A percentile compares a stretch with the other conserved stretches of the same genome.
Conservation (phyloP, 2,329 filamentous ascomycete genomes). For the Botrytis squamosa region DNA sequence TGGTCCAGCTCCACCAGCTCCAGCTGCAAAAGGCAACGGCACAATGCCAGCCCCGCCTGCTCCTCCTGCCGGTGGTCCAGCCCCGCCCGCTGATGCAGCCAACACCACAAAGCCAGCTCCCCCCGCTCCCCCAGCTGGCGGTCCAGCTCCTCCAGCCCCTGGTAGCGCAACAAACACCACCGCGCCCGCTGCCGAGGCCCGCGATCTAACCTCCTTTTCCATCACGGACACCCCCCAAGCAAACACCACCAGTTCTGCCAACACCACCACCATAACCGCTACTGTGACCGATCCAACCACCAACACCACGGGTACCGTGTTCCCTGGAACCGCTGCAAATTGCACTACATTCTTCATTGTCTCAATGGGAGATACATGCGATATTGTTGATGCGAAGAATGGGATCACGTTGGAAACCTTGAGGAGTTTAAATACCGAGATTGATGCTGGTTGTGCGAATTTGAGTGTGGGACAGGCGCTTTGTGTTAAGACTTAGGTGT, state of each 20-base stretch:
- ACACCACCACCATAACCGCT: neutral
- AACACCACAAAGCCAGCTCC: too few relatives aligned
- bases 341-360: neutral
- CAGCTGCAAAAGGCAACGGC: neutral
- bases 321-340: neutral
- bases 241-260: neutral
- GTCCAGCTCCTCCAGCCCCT: neutral
- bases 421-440: neutral
- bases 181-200: neutral
- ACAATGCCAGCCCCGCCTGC: neutral
- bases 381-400: neutral
- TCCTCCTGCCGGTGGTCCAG: neutral
- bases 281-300: neutral
- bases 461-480: neutral
- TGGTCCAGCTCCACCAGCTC: neutral
- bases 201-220: neutral
- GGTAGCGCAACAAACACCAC: neutral
- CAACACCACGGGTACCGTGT: neutral
- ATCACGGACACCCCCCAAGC: neutral
- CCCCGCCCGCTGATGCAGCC: too few relatives aligned
- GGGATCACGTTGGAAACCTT: neutral
- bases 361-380: neutral
- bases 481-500: neutral
- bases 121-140: neutral
- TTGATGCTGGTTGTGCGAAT: constrained; percentile 1